phyloP scores from a whole-genome alignment of 2,329 filamentous ascomycete genomes.

The Penicillium vulpinum region DNA sequence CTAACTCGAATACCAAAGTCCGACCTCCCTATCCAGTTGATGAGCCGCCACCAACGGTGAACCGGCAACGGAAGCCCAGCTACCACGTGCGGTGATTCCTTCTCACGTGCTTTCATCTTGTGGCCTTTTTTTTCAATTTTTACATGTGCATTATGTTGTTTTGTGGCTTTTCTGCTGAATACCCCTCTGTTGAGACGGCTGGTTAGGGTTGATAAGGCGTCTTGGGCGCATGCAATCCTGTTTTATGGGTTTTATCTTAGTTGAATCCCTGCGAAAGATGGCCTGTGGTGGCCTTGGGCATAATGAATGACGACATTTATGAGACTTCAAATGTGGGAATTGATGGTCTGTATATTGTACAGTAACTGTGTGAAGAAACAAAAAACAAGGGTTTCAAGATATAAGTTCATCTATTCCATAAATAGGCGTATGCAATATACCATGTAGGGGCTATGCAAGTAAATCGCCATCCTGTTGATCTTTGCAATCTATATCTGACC shows the following conservation, averaged over 20 bases:
- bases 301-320: conserved; percentile 26
- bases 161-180: conserved; percentile 6
- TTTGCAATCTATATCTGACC: background rate
- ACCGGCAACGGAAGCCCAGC: conserved; percentile 82
- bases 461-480: background rate
- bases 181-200: conserved; percentile 8
- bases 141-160: background rate
- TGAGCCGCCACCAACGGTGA: conserved; percentile 78
- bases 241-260: background rate
- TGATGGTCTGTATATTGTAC: conserved; percentile 13
- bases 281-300: background rate
- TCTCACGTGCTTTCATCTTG: conserved; percentile 4
- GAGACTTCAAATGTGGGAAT: conserved; percentile 2
- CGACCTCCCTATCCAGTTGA: conserved; percentile 76
- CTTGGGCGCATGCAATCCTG: background rate
- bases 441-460: background rate
- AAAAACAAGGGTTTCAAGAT: background rate
- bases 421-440: too few relatives aligned
- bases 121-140: background rate
- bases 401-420: background rate
- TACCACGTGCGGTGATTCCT: conserved; percentile 55
- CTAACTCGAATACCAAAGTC: conserved; percentile 25
- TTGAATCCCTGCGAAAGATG: background rate
- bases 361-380: conserved; percentile 2
- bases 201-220: background rate